Conservation (phyloP, 1,284 basidiomycete species). For the Singerocomus rubriflavus region DNA sequence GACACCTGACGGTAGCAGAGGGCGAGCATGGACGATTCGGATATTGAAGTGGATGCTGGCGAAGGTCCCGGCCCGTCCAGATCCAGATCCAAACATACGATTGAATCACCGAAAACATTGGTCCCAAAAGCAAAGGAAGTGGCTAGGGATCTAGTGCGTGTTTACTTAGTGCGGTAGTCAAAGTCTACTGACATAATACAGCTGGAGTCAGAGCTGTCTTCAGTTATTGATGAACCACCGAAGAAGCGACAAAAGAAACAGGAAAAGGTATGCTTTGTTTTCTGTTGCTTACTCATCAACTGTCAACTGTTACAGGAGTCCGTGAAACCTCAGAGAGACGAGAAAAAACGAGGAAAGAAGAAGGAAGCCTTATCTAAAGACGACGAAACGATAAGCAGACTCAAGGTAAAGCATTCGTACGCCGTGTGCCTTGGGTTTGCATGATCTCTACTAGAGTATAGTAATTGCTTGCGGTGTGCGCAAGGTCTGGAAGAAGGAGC, state of each 20-base stretch:
- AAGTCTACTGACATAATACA: constrained; percentile 21
- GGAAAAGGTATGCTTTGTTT: constrained; percentile 28
- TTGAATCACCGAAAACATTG: constrained; percentile 4
- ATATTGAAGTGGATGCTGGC: constrained; percentile 9
- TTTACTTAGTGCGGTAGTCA: not conserved
- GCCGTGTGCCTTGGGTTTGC: not conserved
- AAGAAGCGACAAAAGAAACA: constrained; percentile 38
- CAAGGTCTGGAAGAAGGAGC: constrained; percentile 79
- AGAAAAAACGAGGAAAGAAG: constrained; percentile 30
- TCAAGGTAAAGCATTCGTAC: constrained; percentile 45
- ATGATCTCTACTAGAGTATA: constrained; percentile 44
- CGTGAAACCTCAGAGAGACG: constrained; percentile 20
- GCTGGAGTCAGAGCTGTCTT: constrained; percentile 61
- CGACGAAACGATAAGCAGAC: constrained; percentile 56
- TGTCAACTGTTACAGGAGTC: constrained; percentile 8
- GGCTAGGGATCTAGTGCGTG: constrained; percentile 21
- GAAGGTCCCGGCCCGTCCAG: constrained; percentile 12
- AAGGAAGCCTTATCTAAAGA: constrained; percentile 41
- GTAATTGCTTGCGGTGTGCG: constrained; percentile 78
- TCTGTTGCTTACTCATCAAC: not conserved
- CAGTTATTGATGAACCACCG: constrained; percentile 55
- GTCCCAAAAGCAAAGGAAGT: constrained; percentile 8
- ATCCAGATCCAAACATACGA: constrained; percentile 1
- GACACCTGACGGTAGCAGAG: not conserved
- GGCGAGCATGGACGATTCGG: constrained; percentile 5